Base-by-base conservation (phyloP, 805 yeast genomes). In the Maudiozyma barnettii region DNA sequence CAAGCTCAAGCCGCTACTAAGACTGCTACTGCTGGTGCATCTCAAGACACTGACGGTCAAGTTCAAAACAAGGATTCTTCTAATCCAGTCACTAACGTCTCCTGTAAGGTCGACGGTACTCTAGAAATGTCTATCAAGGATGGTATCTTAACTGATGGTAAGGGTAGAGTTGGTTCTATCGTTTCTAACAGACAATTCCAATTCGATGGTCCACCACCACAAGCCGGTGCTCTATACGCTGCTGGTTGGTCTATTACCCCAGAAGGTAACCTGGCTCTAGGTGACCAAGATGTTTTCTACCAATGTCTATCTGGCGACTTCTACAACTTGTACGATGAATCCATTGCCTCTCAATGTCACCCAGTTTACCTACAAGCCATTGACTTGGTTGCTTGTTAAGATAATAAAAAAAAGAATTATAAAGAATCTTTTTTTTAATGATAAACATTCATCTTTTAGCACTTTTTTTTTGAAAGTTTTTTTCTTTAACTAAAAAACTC, bases 181-280 rank as follows among this genome's bases (percentile, higher is more conserved):
- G 91, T 83, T 57, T 81, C 89, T 49, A 83, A 82, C 81, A 75
- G 84, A 72, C 91, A 83, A 72, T 83, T 83, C 77, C 90, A 83
- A 72, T 83, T 83, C 62, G 90, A 83, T 67, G 90, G 90, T 64
- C 88, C 89, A 53, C 84, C 86, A 70, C 89, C 90, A 61, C 91
- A 83, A 73, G 86, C 84, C 33, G 86, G 85, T 67, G 74, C 85
- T 50, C 74, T 79, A 63, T 78, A 76, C 64, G 84, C 86, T 57
- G 80, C 77, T 51, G 85, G 86, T 54, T 80, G 86, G 86, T 64
- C 73, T 40, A 59, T 71, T 52, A 66, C 72, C 49, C 76, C 75
- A 53, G 80, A 75, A 21, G 78, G 77, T 67, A 61, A 67, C 72
- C 75, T 82, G 60, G 86, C 86, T 33, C 67, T 82, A 51, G 89